A percentile compares a stretch with the other conserved stretches of the same genome.
These are phyloP conservation scores for Pharnaceum exiguum DNA, from an alignment of 148 eudicot genomes.

Conservation along the genomic window DNA sequence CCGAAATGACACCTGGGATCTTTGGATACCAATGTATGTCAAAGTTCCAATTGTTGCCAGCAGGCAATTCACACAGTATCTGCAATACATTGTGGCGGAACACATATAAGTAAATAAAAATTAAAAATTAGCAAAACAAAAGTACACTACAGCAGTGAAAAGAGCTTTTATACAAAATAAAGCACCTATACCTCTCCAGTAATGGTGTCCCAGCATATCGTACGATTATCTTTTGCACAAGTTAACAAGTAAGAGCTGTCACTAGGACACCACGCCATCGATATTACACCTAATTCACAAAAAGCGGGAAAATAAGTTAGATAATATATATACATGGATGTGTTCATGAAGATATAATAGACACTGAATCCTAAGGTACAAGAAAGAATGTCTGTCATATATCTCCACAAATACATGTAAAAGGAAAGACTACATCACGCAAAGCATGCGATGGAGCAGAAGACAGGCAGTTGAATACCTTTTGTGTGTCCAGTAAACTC, in stretches of 20 bases:
- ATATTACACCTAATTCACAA: constrained; percentile 60
- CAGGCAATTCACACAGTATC: constrained; percentile 91
- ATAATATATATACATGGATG: too few species aligned
- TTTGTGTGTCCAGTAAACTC: constrained; percentile 92
- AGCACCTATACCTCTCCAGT: constrained; percentile 66
- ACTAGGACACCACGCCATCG: constrained; percentile 95
- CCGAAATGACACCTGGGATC: constrained; percentile 92
- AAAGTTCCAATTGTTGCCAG: constrained; percentile 91
- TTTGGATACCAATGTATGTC: constrained; percentile 96
- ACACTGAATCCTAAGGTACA: too few species aligned
- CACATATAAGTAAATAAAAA: constrained; percentile 6
- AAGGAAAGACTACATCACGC: neutral
- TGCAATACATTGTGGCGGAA: constrained; percentile 32
- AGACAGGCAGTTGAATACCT: constrained; percentile 37
- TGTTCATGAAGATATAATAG: too few species aligned
- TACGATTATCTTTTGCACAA: constrained; percentile 92
- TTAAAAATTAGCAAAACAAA: neutral
- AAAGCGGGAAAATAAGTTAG: neutral
- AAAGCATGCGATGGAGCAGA: neutral
- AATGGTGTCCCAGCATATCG: constrained; percentile 85
- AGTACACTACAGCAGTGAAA: neutral
- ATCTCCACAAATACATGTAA: too few species aligned
- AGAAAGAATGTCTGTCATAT: too few species aligned
- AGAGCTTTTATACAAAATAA: neutral
- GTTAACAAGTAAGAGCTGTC: constrained; percentile 90